Conservation (phyloP, 2,329 filamentous ascomycete genomes). For the Mariannaea sp. region DNA sequence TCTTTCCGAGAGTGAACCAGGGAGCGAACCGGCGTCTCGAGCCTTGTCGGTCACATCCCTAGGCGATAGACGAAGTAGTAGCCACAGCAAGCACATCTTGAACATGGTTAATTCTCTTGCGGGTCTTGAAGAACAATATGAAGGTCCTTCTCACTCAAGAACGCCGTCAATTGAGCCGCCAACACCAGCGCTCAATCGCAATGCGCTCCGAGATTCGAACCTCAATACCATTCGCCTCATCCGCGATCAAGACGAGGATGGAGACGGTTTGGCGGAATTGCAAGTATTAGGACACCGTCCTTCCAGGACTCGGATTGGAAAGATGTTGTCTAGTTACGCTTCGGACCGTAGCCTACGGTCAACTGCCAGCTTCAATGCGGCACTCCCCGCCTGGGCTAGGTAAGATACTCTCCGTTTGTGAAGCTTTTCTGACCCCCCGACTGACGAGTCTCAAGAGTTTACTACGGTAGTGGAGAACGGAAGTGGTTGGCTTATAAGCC, state of each 20-base stretch:
- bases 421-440: neutral
- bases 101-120: slow-evolving; percentile 62
- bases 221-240: slow-evolving; percentile 51
- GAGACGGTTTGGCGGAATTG: slow-evolving; percentile 66
- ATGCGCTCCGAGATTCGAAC: slow-evolving; percentile 40
- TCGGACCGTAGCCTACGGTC: slow-evolving; percentile 60
- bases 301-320: slow-evolving; percentile 59
- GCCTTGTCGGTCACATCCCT: slow-evolving; percentile 52
- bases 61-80: slow-evolving; percentile 53
- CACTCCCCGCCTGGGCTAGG: slow-evolving; percentile 61
- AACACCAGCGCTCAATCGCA: slow-evolving; percentile 49
- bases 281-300: slow-evolving; percentile 57
- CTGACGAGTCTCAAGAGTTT: slow-evolving; percentile 54
- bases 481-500: slow-evolving; percentile 53
- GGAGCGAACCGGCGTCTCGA: slow-evolving; percentile 55
- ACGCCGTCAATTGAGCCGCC: slow-evolving; percentile 57
- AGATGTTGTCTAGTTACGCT: slow-evolving; percentile 53
- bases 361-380: slow-evolving; percentile 52
- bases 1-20: slow-evolving; percentile 63
- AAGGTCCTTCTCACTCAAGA: slow-evolving; percentile 46
- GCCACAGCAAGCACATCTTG: slow-evolving; percentile 58
- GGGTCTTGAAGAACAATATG: slow-evolving; percentile 47
- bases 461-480: slow-evolving; percentile 71
- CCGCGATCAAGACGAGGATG: slow-evolving; percentile 65
- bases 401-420: slow-evolving; percentile 35